Base-by-base conservation (phyloP, 2,329 filamentous ascomycete species). In the Cladophialophora immunda region DNA sequence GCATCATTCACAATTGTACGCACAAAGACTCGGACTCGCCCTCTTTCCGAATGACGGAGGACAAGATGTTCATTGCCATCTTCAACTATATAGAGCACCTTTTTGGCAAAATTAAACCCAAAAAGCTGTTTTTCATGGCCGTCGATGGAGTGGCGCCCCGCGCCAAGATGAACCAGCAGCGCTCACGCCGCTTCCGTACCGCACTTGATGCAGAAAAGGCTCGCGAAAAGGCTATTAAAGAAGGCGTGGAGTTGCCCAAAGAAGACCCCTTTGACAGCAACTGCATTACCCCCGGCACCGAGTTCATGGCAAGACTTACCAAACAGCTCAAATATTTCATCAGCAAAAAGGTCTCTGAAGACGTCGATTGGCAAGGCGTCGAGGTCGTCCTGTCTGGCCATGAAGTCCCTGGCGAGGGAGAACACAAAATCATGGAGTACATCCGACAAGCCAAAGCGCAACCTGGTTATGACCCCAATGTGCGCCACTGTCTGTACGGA, bases 351-450 rank as follows among this genome's bases (percentile, higher is more conserved):
- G 90, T 99, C 11, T 95, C 93, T 2, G 94, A 99, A 79, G 95
- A 99, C 78, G 88, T 90, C 56, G 95, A 99, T 75, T 99, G 95
- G 95, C 95, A 99, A 81, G 92, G 92, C 67, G 95, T 96, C 71
- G 94, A 98, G 77, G 90, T 99, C 73, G 93, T 99, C 61, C 86
- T 99, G 66, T 99, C 95, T 5, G 95, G 96, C 62, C 96, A 99
- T 77, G 96, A 99, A 80, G 94, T 98, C 29, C 95, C 95, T 6
- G 95, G 95, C 74, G 96, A 99, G 81, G 95, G 95, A 74, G 95
- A 99, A 80, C 95, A 99, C 84, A 99, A 99, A 83, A 97, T 99
- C 81, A 99, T 99, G 95, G 96, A 99, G 81, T 99, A 99, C 80
- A 99, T 99, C 79, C 92, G 95, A 73, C 92, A 96, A 80, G 92